A percentile compares a stretch with the other conserved stretches of the same genome.
Evolutionary conservation across 2,329 filamentous ascomycete genomes (phyloP).

Genomic region (Cercospora citrullina): DNA sequence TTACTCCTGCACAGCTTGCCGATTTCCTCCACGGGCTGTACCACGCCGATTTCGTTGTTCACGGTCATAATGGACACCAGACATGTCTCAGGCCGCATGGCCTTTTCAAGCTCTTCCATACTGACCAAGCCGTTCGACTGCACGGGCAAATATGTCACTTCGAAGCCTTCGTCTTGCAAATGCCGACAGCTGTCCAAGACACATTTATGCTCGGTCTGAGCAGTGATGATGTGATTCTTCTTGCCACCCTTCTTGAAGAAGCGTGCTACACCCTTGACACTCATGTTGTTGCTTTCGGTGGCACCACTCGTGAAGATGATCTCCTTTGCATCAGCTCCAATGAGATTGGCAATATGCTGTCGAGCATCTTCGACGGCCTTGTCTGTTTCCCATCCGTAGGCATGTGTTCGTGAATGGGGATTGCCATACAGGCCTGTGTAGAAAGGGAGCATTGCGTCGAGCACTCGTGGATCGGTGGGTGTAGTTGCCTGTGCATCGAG

Average conservation of each 20-base stretch:
- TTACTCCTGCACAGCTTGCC: constrained; percentile 85
- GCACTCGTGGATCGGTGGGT: constrained; percentile 86
- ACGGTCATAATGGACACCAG: constrained; percentile 98
- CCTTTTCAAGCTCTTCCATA: constrained; percentile 79
- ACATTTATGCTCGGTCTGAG: constrained; percentile 98
- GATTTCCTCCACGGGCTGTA: constrained; percentile 92
- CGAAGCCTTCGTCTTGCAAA: constrained; percentile 93
- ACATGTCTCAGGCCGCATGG: constrained; percentile 86
- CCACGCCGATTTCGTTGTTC: constrained; percentile 99
- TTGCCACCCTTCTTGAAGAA: constrained; percentile 92
- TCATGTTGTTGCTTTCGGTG: constrained; percentile 99
- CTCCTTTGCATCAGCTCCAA: constrained; percentile 94
- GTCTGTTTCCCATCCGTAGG: constrained; percentile 98
- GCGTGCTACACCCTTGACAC: constrained; percentile 93
- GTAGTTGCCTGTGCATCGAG: constrained; percentile 98
- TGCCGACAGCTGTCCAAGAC: constrained; percentile 96
- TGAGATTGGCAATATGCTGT: constrained; percentile 77
- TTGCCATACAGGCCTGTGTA: constrained; percentile 94
- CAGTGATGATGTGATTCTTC: constrained; percentile 98
- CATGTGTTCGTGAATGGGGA: constrained; percentile 94
- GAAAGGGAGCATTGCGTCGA: constrained; percentile 95
- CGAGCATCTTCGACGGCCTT: constrained; percentile 88
- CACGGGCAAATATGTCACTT: constrained; percentile 95
- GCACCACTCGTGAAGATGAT: constrained; percentile 98
- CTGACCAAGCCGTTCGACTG: constrained; percentile 81